Evolutionary conservation across 164 flowering plant genomes (phyloP), one percentile per base, ranked within the genome.

Genomic region (Stephania japonica): DNA sequence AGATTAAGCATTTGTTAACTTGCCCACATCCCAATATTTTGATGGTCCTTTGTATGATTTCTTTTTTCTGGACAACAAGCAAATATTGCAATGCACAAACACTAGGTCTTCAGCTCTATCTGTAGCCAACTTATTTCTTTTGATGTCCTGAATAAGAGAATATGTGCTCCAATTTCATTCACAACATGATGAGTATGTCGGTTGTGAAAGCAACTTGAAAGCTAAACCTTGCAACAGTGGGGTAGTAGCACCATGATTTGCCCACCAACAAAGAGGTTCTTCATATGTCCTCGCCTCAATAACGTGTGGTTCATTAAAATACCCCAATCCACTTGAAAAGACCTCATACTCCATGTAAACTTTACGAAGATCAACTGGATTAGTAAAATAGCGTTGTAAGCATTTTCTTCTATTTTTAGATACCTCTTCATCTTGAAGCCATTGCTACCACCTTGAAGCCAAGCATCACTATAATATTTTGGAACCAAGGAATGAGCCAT

Each of bases 401-500:
- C 64, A 70, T 19, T 19, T 50, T 12, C 13, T 7, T 27, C 64
- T 56, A 19, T 70, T 12, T 2, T 18, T 25, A 7, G 72, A 70
- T 14, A 70, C 32, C 19, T 70, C 42, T n/a, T 6, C 12, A 27
- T 70, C 64, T 53, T 32, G 16, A 18, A 26, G 42, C 27, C 44
- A 1, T 6, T 3, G 14, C 50, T 44, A 9, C 50, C 50, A 44
- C 10, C 50, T 44, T 44, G 10, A 25, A 69, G 62, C 71, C 71
- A 69, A 43, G 24, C 42, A 47, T 23, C 41, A 16, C 64, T 53
- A 50, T 53, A 24, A 70, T 63, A 72, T 68, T 47, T 63, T 6
- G 74, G 74, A 18, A 62, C 64, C 61, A 72, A 64, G 25, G 74
- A 62, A 24, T 72, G 68, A 16, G 56, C 68, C 68, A 72, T 42